These are phyloP conservation scores for Phellopilus nigrolimitatus DNA, from an alignment of 1,284 basidiomycete genomes.

Conservation along the genomic window DNA sequence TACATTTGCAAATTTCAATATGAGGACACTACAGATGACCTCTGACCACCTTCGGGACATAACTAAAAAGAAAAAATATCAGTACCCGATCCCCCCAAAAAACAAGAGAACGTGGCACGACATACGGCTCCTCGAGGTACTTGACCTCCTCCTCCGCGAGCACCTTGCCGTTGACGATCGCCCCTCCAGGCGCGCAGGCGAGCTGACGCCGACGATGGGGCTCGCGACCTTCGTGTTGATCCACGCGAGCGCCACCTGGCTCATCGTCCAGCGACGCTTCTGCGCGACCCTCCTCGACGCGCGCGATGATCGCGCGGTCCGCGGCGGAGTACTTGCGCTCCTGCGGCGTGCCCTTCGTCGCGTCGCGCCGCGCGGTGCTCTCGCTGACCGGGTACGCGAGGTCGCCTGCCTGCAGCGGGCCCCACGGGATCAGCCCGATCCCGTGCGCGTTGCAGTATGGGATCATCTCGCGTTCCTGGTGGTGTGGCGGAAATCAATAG, in stretches of 20 bases:
- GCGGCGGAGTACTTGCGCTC: conserved; percentile 28
- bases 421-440: conserved; percentile 41
- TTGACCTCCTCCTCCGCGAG: conserved; percentile 14
- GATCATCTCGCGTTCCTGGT: conserved; percentile 43
- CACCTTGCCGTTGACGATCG: conserved; percentile 4
- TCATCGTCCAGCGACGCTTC: conserved; percentile 37
- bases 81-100: neutral
- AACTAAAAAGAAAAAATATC: neutral
- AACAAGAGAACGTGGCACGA: neutral
- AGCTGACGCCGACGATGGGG: conserved; percentile 36
- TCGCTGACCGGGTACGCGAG: conserved; percentile 36
- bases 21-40: neutral
- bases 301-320: conserved; percentile 35
- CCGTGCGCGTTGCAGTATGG: conserved; percentile 42
- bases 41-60: neutral
- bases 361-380: conserved; percentile 25
- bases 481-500: neutral
- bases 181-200: conserved; percentile 7
- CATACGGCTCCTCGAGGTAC: conserved; percentile 18
- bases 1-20: too few species aligned
- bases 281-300: conserved; percentile 39
- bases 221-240: conserved; percentile 32
- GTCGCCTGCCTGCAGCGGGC: conserved; percentile 34
- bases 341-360: conserved; percentile 27
- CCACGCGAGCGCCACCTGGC: conserved; percentile 40